phyloP scores from a whole-genome alignment of 352 stramenopile species.

The Pelagophyceae sp. region DNA sequence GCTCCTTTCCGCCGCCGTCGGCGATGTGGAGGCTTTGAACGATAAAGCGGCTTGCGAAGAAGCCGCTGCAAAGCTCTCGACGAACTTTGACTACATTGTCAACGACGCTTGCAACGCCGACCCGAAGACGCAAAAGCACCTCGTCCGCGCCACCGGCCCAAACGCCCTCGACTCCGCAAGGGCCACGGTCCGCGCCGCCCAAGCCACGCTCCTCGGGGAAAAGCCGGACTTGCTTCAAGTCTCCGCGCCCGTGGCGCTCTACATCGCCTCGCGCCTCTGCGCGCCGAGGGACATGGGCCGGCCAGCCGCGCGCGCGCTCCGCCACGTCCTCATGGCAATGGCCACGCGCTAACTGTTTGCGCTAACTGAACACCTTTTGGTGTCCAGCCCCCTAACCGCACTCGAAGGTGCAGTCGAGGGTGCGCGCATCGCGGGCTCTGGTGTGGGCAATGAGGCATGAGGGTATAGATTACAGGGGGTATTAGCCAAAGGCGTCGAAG shows the following conservation, averaged over 20 bases:
- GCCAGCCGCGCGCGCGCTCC: constrained; percentile 23
- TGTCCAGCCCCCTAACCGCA: too few relatives aligned
- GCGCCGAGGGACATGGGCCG: constrained; percentile 29
- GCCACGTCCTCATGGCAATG: constrained; percentile 11
- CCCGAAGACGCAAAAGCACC: constrained; percentile 23
- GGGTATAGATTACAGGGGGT: too few relatives aligned
- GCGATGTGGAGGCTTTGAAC: not conserved
- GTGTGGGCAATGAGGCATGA: too few relatives aligned
- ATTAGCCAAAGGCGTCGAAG: too few relatives aligned
- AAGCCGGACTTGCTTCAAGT: not conserved
- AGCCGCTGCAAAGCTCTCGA: constrained; percentile 28
- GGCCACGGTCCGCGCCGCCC: constrained; percentile 3
- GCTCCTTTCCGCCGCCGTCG: constrained; percentile 13
- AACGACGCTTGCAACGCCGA: constrained; percentile 25
- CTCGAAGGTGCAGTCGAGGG: too few relatives aligned
- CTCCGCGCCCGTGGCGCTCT: constrained; percentile 2
- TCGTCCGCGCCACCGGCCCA: constrained; percentile 5
- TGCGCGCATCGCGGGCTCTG: too few relatives aligned
- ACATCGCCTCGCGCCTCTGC: constrained; percentile 28
- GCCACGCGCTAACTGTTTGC: too few relatives aligned
- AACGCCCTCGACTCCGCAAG: constrained; percentile 17
- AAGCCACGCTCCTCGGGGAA: not conserved
- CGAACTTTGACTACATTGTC: constrained; percentile 30
- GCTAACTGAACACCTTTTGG: too few relatives aligned
- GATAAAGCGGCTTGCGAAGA: constrained; percentile 22